Evolutionary conservation across 352 stramenopile genomes (phyloP).

Genomic region (Thraustotheca clavata): DNA sequence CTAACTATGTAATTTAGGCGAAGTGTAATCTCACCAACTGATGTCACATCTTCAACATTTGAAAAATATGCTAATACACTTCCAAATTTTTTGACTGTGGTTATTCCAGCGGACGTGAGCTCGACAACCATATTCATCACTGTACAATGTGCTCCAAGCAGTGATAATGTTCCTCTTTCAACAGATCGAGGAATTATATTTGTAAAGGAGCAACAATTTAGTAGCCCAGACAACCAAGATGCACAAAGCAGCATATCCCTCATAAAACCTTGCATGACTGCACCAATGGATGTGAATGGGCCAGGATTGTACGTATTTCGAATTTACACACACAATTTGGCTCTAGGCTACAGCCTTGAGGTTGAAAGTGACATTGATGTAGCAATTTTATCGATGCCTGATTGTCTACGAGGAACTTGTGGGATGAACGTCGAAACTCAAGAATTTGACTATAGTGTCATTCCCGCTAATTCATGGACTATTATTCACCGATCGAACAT

Average conservation of each 20-base stretch:
- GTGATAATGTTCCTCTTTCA: not conserved
- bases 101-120: not conserved
- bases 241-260: not conserved
- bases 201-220: conserved; percentile 1
- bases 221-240: not conserved
- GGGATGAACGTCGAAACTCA: conserved; percentile 2
- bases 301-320: conserved; percentile 8
- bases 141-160: not conserved
- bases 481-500: not conserved
- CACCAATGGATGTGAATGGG: conserved; percentile 7
- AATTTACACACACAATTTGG: conserved; percentile 7
- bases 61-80: conserved; percentile 3
- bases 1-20: not conserved
- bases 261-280: not conserved
- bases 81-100: conserved; percentile 5
- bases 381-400: not conserved
- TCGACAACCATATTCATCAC: conserved; percentile 12
- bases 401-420: not conserved
- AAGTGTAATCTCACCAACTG: not conserved
- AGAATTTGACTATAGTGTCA: not conserved
- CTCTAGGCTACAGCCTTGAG: conserved; percentile 14
- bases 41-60: not conserved
- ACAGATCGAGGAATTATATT: conserved; percentile 4
- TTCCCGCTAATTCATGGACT: not conserved
- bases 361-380: conserved; percentile 13